These are phyloP conservation scores for Tricholoma bakamatsutake DNA, from an alignment of 768 basidiomycete genomes.

Conservation along the genomic window DNA sequence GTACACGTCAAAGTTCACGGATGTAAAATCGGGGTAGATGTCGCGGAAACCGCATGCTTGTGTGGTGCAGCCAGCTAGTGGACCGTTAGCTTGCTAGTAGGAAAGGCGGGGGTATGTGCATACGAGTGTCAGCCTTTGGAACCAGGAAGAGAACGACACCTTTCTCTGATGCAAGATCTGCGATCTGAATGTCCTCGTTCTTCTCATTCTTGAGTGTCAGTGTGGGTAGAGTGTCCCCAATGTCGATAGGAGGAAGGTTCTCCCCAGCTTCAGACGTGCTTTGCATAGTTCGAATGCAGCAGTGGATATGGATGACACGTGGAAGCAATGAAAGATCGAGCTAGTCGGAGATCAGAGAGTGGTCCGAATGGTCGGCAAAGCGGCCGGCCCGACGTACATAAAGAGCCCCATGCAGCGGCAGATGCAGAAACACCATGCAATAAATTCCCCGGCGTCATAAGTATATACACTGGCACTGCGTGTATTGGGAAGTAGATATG, in stretches of 20 bases:
- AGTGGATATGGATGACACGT: background rate
- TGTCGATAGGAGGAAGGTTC: conserved; percentile 40
- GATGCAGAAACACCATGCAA: too few relatives aligned
- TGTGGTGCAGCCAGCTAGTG: conserved; percentile 78
- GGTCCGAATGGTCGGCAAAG: too few relatives aligned
- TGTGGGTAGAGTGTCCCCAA: conserved; percentile 72
- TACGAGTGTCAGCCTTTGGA: conserved; percentile 83
- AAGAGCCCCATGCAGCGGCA: too few relatives aligned
- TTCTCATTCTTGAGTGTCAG: conserved; percentile 81
- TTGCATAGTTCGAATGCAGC: background rate
- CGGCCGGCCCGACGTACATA: too few relatives aligned
- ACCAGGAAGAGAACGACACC: conserved; percentile 81
- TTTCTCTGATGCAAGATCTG: conserved; percentile 55
- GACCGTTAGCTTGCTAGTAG: background rate
- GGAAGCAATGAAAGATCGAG: too few relatives aligned
- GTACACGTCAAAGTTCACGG: conserved; percentile 67
- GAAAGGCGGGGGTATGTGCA: conserved; percentile 18
- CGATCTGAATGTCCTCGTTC: conserved; percentile 69
- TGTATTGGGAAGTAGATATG: too few relatives aligned
- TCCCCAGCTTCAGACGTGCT: background rate
- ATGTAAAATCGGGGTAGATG: conserved; percentile 67
- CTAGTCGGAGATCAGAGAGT: too few relatives aligned
- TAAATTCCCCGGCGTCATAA: too few relatives aligned
- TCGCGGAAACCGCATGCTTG: conserved; percentile 94
- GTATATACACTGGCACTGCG: too few relatives aligned